phyloP scores from a whole-genome alignment of 2,329 filamentous ascomycete genomes.

The Pseudocercospora fuligena region DNA sequence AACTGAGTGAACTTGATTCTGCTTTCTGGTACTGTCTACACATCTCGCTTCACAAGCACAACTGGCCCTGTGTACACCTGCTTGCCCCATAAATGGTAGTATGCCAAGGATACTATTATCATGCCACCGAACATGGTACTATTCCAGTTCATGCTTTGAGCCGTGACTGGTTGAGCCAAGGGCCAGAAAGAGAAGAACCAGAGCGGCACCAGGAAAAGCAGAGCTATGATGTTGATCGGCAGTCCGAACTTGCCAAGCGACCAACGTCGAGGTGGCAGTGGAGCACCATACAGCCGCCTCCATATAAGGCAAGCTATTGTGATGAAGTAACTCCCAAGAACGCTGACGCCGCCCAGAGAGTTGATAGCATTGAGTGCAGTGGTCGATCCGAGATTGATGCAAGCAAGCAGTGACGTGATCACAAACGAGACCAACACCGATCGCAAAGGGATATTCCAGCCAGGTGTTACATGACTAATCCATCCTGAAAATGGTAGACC shows the following conservation, averaged over 20 bases:
- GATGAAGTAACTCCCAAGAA: constrained; percentile 31
- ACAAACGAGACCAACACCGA: constrained; percentile 27
- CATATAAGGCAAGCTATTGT: constrained; percentile 31
- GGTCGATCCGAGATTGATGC: constrained; percentile 42
- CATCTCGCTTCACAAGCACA: constrained; percentile 23
- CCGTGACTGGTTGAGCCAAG: constrained; percentile 19
- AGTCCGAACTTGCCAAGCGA: constrained; percentile 30
- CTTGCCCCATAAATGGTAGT: constrained; percentile 25
- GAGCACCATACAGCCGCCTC: constrained; percentile 27
- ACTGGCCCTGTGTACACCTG: constrained; percentile 30
- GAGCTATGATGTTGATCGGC: constrained; percentile 24
- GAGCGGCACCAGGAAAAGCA: constrained; percentile 29
- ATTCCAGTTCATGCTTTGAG: constrained; percentile 12
- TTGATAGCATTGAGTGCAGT: constrained; percentile 50
- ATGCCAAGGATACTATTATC: constrained; percentile 21
- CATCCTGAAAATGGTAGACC: constrained; percentile 34
- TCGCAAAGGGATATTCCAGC: constrained; percentile 32
- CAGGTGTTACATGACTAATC: constrained; percentile 9
- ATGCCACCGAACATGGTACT: constrained; percentile 29
- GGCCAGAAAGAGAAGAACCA: constrained; percentile 37
- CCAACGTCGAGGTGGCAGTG: constrained; percentile 29
- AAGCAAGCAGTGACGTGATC: constrained; percentile 28
- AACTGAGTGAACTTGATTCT: background rate
- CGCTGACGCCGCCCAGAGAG: constrained; percentile 40
- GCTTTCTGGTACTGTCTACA: background rate